phyloP scores from a whole-genome alignment of 768 basidiomycete species.

The Hydnomerulius pinastri region DNA sequence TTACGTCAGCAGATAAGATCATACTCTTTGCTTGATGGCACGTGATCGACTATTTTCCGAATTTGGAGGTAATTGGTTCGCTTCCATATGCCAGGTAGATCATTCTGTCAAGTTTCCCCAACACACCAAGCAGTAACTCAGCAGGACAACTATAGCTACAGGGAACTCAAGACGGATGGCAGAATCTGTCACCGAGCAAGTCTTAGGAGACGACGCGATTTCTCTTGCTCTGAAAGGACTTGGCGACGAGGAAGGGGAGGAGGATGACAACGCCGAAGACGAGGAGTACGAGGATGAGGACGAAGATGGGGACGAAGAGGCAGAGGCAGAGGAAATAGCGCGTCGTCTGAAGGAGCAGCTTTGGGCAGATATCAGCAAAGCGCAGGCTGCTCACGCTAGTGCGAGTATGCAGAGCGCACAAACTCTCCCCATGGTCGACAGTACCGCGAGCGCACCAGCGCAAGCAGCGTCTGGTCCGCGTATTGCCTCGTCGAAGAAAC shows the following conservation, averaged over 20 bases:
- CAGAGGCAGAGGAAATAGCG: slow-evolving; percentile 75
- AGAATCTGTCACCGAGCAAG: slow-evolving; percentile 7
- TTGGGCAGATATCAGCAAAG: slow-evolving; percentile 74
- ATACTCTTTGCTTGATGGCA: background rate
- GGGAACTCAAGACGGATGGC: slow-evolving; percentile 22
- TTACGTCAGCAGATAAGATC: slow-evolving; percentile 13
- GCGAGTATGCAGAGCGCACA: slow-evolving; percentile 25
- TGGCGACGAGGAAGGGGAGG: slow-evolving; percentile 2
- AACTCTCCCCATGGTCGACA: slow-evolving; percentile 1
- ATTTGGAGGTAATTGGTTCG: slow-evolving; percentile 8
- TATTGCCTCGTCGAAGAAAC: slow-evolving; percentile 40
- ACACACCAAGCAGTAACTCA: too few species aligned
- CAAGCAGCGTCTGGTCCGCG: slow-evolving; percentile 13
- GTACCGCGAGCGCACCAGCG: slow-evolving; percentile 6
- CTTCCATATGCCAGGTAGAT: background rate
- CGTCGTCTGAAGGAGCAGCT: slow-evolving; percentile 74
- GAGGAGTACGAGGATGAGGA: slow-evolving; percentile 50
- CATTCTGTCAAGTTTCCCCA: slow-evolving; percentile 1
- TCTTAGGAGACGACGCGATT: slow-evolving; percentile 1
- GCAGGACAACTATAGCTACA: too few species aligned
- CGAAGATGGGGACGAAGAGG: slow-evolving; percentile 60
- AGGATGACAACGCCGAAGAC: slow-evolving; percentile 42
- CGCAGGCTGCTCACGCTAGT: slow-evolving; percentile 44
- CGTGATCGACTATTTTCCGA: slow-evolving; percentile 12
- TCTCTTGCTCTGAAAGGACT: background rate